These are phyloP conservation scores for Chaetomium sp. DNA, from an alignment of 2,329 filamentous ascomycete species.

Conservation along the genomic window DNA sequence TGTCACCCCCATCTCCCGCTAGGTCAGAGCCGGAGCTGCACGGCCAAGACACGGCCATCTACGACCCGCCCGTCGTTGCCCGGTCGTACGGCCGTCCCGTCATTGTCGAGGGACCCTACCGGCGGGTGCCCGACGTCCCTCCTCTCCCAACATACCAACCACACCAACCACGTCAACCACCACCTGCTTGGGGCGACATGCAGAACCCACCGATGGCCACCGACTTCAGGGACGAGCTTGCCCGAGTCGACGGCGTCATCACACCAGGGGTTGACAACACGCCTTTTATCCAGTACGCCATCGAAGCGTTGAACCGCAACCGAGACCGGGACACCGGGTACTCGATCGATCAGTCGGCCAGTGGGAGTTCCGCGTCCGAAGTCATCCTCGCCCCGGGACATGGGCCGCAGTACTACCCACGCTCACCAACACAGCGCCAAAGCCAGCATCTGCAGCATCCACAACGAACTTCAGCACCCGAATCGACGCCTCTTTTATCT, in stretches of 20 bases:
- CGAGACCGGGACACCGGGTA: conserved; percentile 59
- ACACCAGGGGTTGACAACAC: conserved; percentile 79
- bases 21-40: conserved; percentile 35
- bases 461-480: conserved; percentile 2
- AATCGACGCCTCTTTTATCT: not conserved
- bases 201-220: conserved; percentile 21
- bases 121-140: conserved; percentile 17
- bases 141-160: conserved; percentile 15
- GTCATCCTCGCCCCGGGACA: conserved; percentile 25
- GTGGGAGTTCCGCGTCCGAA: conserved; percentile 23
- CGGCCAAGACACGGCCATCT: conserved; percentile 36
- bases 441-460: not conserved
- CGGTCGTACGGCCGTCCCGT: conserved; percentile 23
- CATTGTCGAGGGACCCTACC: conserved; percentile 20
- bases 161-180: too few species aligned
- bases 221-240: conserved; percentile 46
- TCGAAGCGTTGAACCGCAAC: conserved; percentile 80
- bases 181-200: conserved; percentile 12
- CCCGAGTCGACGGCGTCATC: conserved; percentile 44
- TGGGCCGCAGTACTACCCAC: conserved; percentile 5
- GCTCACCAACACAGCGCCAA: conserved; percentile 1
- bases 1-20: conserved; percentile 26
- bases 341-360: conserved; percentile 43
- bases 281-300: conserved; percentile 82
- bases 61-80: conserved; percentile 28